A percentile compares a stretch with the other conserved stretches of the same genome.
phyloP scores from a whole-genome alignment of 1,284 basidiomycete genomes.

The Xerocomus minutiporus region DNA sequence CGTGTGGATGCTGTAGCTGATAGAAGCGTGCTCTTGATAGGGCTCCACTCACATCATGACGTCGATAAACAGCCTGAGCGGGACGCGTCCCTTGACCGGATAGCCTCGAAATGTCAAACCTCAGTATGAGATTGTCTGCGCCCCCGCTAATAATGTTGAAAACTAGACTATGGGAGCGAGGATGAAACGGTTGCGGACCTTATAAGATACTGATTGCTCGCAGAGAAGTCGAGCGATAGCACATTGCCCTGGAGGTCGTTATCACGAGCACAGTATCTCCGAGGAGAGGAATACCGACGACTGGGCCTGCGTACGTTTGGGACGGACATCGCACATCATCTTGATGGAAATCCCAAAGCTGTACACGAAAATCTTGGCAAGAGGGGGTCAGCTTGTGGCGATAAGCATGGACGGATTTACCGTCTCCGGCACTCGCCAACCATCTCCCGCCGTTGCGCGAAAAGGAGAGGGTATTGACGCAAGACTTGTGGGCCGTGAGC shows the following conservation, averaged over 20 bases:
- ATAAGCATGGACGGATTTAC: slow-evolving; percentile 35
- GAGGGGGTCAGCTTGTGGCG: slow-evolving; percentile 9
- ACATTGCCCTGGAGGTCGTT: slow-evolving; percentile 51
- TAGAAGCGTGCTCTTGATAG: slow-evolving; percentile 10
- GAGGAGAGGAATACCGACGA: slow-evolving; percentile 36
- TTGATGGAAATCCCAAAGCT: slow-evolving; percentile 69
- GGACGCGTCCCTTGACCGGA: slow-evolving; percentile 8
- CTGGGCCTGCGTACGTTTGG: slow-evolving; percentile 46
- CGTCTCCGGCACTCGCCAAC: slow-evolving; percentile 75
- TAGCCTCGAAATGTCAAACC: slow-evolving; percentile 47
- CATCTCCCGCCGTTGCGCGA: slow-evolving; percentile 60
- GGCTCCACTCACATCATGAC: slow-evolving; percentile 30
- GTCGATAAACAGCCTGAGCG: slow-evolving; percentile 24
- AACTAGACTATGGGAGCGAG: slow-evolving; percentile 1
- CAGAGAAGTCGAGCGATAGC: slow-evolving; percentile 65
- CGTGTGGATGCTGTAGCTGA: slow-evolving; percentile 10
- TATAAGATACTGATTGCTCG: slow-evolving; percentile 55
- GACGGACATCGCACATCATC: slow-evolving; percentile 49
- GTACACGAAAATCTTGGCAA: slow-evolving; percentile 51
- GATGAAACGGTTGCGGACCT: slow-evolving; percentile 44
- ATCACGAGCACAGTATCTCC: slow-evolving; percentile 19
- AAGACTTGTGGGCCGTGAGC: slow-evolving; percentile 58
- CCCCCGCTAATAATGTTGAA: slow-evolving; percentile 48
- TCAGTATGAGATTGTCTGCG: slow-evolving; percentile 51
- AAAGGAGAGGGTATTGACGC: slow-evolving; percentile 67